phyloP scores from a whole-genome alignment of 768 basidiomycete genomes.

The Lentinula raphanica region DNA sequence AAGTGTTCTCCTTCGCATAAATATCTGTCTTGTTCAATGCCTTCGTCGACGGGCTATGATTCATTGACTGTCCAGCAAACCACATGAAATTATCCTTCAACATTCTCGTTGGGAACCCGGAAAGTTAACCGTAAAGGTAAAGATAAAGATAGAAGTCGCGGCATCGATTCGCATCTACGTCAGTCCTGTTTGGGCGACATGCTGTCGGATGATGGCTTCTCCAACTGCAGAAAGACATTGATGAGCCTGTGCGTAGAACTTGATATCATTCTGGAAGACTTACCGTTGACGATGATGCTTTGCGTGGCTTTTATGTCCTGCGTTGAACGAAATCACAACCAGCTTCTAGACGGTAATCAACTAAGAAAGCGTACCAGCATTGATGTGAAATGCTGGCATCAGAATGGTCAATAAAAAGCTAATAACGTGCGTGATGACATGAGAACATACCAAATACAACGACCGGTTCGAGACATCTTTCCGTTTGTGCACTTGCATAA shows the following conservation, averaged over 20 bases:
- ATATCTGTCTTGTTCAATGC: too few relatives aligned
- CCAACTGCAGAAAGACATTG: slow-evolving; percentile 37
- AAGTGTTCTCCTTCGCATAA: too few relatives aligned
- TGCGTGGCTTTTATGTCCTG: slow-evolving; percentile 68
- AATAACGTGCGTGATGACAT: slow-evolving; percentile 9
- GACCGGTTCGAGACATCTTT: slow-evolving; percentile 56
- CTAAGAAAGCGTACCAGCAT: slow-evolving; percentile 47
- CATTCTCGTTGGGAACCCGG: too few relatives aligned
- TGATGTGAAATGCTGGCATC: slow-evolving; percentile 57
- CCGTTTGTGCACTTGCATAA: slow-evolving; percentile 63
- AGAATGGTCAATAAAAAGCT: background rate
- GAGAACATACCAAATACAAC: slow-evolving; percentile 57
- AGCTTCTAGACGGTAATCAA: background rate
- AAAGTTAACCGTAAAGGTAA: too few relatives aligned
- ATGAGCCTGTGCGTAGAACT: too few relatives aligned
- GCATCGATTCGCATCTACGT: too few relatives aligned
- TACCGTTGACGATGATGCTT: slow-evolving; percentile 58
- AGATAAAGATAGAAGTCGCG: too few relatives aligned
- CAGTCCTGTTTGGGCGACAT: slow-evolving; percentile 49
- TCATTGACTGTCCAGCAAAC: too few relatives aligned
- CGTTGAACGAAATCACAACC: background rate
- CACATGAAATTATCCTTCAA: too few relatives aligned
- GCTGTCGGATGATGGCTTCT: slow-evolving; percentile 63
- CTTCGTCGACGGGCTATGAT: too few relatives aligned
- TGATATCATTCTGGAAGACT: slow-evolving; percentile 12